phyloP scores from a whole-genome alignment of 2,329 filamentous ascomycete species.

The Thielaviopsis musarum region DNA sequence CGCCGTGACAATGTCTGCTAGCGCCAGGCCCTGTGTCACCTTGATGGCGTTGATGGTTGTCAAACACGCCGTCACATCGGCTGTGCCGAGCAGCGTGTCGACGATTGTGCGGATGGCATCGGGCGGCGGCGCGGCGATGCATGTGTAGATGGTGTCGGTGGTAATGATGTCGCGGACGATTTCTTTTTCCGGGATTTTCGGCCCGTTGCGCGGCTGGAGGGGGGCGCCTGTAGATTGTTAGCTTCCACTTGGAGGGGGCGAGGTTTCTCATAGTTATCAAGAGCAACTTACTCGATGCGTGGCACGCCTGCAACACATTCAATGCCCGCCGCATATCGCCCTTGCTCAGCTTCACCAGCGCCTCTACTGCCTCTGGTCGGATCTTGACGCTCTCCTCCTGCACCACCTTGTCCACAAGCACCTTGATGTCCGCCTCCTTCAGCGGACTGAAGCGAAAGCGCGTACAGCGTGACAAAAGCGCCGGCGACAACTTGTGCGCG shows the following conservation, averaged over 20 bases:
- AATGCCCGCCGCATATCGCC: slow-evolving; percentile 91
- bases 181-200: slow-evolving; percentile 43
- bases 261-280: not conserved
- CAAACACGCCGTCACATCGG: slow-evolving; percentile 78
- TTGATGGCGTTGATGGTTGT: slow-evolving; percentile 81
- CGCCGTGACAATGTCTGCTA: slow-evolving; percentile 85
- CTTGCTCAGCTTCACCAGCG: slow-evolving; percentile 73
- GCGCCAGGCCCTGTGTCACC: slow-evolving; percentile 63
- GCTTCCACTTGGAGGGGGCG: not conserved
- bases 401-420: slow-evolving; percentile 77
- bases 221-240: slow-evolving; percentile 40
- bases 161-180: slow-evolving; percentile 64
- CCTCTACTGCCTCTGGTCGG: slow-evolving; percentile 60
- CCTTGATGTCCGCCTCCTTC: slow-evolving; percentile 72
- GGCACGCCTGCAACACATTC: slow-evolving; percentile 91
- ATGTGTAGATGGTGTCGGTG: slow-evolving; percentile 91
- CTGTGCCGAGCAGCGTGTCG: slow-evolving; percentile 64
- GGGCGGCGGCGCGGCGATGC: slow-evolving; percentile 87
- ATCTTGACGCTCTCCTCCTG: slow-evolving; percentile 77
- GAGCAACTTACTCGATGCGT: slow-evolving; percentile 59
- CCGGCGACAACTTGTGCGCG: slow-evolving; percentile 90
- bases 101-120: slow-evolving; percentile 74
- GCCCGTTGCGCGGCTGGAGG: slow-evolving; percentile 40
- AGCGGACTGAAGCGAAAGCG: slow-evolving; percentile 88
- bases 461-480: slow-evolving; percentile 82